phyloP scores from a whole-genome alignment of 192 early-diverging fungal species.

The Entomortierella chlamydospora region DNA sequence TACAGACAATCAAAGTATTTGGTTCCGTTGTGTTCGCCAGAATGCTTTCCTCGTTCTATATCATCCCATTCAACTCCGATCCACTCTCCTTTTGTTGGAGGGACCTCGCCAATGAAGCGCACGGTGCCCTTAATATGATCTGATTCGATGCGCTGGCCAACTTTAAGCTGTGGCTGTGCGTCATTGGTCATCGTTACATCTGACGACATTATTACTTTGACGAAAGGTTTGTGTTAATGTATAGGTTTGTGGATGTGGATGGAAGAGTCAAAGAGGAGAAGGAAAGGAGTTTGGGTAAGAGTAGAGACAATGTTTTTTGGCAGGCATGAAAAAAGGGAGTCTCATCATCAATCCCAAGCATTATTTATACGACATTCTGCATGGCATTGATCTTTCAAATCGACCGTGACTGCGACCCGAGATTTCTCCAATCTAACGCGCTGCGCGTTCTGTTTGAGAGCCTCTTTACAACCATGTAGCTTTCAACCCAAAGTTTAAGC shows the following conservation, averaged over 20 bases:
- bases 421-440: slow-evolving; percentile 1
- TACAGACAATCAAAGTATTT: slow-evolving; percentile 68
- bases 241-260: neutral
- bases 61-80: slow-evolving; percentile 75
- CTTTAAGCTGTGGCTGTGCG: slow-evolving; percentile 14
- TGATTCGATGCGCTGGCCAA: slow-evolving; percentile 60
- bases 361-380: neutral
- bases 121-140: slow-evolving; percentile 58
- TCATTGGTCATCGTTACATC: slow-evolving; percentile 11
- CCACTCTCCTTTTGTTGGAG: slow-evolving; percentile 63
- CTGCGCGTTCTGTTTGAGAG: slow-evolving; percentile 1
- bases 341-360: neutral
- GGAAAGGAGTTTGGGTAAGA: neutral
- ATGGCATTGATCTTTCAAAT: too few relatives aligned
- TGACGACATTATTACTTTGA: neutral
- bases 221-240: neutral
- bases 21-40: slow-evolving; percentile 62
- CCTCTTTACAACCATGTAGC: too few relatives aligned
- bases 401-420: neutral
- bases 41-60: slow-evolving; percentile 67
- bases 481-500: too few relatives aligned
- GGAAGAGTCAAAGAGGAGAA: neutral
- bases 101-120: slow-evolving; percentile 61
- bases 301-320: neutral
- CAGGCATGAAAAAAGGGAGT: neutral